phyloP scores from a whole-genome alignment of 495 filamentous ascomycete genomes.

The Hypoxylon perforatum region DNA sequence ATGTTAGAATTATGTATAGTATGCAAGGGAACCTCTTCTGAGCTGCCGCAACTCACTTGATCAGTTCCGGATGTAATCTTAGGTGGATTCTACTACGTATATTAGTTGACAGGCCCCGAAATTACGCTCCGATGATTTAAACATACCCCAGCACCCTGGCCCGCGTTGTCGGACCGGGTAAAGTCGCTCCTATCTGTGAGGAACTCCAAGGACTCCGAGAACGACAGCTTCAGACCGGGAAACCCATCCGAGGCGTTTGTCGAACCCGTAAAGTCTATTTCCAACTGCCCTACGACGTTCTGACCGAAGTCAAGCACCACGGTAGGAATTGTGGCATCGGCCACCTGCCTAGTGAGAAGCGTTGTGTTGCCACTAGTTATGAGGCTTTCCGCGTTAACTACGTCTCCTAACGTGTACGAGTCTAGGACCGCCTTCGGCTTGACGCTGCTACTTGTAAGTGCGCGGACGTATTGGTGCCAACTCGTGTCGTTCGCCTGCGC shows the following conservation, averaged over 20 bases:
- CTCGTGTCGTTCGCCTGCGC: constrained; percentile 25
- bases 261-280: constrained; percentile 40
- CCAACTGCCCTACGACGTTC: constrained; percentile 52
- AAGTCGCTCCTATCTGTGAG: constrained; percentile 57
- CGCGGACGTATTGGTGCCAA: constrained; percentile 42
- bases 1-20: constrained; percentile 26
- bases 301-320: constrained; percentile 60
- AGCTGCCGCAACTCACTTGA: constrained; percentile 43
- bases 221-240: constrained; percentile 56
- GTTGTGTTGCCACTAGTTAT: constrained; percentile 36
- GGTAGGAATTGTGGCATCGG: constrained; percentile 15
- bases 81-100: constrained; percentile 34
- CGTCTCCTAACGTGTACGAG: constrained; percentile 38
- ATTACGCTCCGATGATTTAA: neutral
- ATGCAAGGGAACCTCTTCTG: neutral
- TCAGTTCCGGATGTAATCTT: constrained; percentile 52
- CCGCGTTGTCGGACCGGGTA: constrained; percentile 55
- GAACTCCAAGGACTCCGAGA: constrained; percentile 58
- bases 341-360: constrained; percentile 38
- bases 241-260: constrained; percentile 31
- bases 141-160: constrained; percentile 11
- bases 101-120: neutral
- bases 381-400: constrained; percentile 48
- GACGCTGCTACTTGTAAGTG: constrained; percentile 23
- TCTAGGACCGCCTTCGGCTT: constrained; percentile 24